Evolutionary conservation across 1,284 basidiomycete genomes (phyloP), one percentile per base, ranked within the genome.

Genomic region (Ustilago loliicola): DNA sequence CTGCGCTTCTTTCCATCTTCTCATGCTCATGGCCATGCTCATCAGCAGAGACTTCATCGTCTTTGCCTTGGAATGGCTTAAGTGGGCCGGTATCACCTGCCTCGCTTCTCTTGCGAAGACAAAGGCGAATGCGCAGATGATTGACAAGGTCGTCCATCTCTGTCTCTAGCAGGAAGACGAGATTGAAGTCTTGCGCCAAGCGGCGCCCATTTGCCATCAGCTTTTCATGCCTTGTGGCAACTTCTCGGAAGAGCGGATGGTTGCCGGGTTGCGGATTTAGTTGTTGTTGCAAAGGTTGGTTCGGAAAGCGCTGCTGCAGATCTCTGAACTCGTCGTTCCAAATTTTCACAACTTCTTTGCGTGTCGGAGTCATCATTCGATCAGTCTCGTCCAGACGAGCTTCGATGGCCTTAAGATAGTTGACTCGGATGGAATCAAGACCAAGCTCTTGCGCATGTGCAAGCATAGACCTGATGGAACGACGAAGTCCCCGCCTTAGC

Each of bases 321-420:
- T 34, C 32, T 34, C 11, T 5, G 11, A 42, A 21, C 40, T 50
- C 47, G 9, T 50, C 15, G 23, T 7, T 3, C 47, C 47, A 50
- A 11, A 27, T 6, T 5, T 27, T 25, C 21, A 21, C 7, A 17
- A 50, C 9, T n/a, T 50, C 47, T 21, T 50, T 3, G 11, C 23
- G 21, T 8, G 47, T 25, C 11, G 47, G 47, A 50, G 17, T 19
- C 47, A 50, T 50, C 47, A 50, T 23, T 8, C 15, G 11, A 13
- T 50, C 47, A 7, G 47, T 50, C 47, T 50, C 47, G n/a, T 23
- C 47, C 47, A 50, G 25, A 21, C 47, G 47, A 11, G 47, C 8
- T n/a, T 50, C 47, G 11, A 50, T 25, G 23, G 47, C 47, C 21
- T 50, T 21, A 17, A 50, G 47, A 29, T 50, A 50, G 7, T 50